phyloP scores from a whole-genome alignment of 2,329 filamentous ascomycete species.

The Talaromyces sp. region DNA sequence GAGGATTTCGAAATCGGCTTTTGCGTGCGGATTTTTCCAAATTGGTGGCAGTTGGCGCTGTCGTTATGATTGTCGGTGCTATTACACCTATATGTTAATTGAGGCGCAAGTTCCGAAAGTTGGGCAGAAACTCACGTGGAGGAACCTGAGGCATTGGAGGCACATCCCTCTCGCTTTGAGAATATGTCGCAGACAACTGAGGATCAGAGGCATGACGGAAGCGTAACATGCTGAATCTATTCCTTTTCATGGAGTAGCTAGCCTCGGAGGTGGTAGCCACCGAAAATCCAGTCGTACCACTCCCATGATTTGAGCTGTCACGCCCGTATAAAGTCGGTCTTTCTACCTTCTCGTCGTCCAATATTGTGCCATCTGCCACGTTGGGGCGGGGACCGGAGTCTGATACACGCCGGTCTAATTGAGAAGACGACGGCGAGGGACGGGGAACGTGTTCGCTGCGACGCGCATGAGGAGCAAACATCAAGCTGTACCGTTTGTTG shows the following conservation, averaged over 20 bases:
- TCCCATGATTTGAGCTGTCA: constrained; percentile 1
- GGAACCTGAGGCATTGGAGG: constrained; percentile 40
- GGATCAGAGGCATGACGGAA: constrained; percentile 92
- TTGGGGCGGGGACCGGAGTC: constrained; percentile 33
- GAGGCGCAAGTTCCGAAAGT: neutral
- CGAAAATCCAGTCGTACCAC: neutral
- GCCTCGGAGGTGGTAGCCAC: neutral
- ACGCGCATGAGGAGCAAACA: constrained; percentile 30
- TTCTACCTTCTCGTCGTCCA: constrained; percentile 21
- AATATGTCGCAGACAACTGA: constrained; percentile 72
- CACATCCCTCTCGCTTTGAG: constrained; percentile 57
- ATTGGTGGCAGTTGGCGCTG: constrained; percentile 71
- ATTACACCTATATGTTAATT: constrained; percentile 9
- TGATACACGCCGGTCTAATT: constrained; percentile 31
- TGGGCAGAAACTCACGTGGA: constrained; percentile 31
- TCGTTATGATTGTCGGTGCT: constrained; percentile 77
- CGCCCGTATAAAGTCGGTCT: constrained; percentile 6
- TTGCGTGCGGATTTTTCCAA: constrained; percentile 45
- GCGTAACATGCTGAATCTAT: constrained; percentile 66
- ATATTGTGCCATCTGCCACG: constrained; percentile 14
- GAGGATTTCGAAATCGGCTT: constrained; percentile 39
- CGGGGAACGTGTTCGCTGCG: constrained; percentile 39
- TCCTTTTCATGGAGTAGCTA: constrained; percentile 25
- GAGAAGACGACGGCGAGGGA: constrained; percentile 28
- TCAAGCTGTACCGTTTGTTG: constrained; percentile 34